phyloP scores from a whole-genome alignment of 2,329 filamentous ascomycete genomes.

The Neospermospora avenae region DNA sequence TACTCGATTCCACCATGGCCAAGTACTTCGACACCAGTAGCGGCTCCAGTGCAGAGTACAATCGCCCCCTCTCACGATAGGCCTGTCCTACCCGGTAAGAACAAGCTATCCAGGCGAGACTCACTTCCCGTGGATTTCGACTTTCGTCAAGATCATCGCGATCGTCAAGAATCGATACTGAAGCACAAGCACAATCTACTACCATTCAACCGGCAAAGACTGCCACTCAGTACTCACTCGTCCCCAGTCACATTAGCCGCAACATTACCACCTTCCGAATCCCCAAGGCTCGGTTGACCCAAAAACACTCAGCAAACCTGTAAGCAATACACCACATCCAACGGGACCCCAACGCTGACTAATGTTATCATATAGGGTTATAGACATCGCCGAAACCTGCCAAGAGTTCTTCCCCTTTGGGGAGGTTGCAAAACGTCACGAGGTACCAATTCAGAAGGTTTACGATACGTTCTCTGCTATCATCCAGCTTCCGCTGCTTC shows the following conservation, averaged over 20 bases:
- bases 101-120: neutral
- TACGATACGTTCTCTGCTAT: conserved; percentile 47
- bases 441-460: conserved; percentile 42
- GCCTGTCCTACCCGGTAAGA: neutral
- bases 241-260: neutral
- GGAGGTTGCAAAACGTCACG: conserved; percentile 44
- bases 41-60: neutral
- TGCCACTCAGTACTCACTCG: neutral
- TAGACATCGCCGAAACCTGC: conserved; percentile 49
- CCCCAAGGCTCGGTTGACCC: conserved; percentile 1
- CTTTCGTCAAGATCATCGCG: neutral
- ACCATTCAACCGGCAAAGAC: neutral
- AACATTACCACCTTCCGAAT: conserved; percentile 8
- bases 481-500: conserved; percentile 46
- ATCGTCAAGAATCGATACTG: neutral
- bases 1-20: conserved; percentile 29
- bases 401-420: conserved; percentile 46
- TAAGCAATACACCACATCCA: conserved; percentile 12
- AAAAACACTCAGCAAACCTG: conserved; percentile 28
- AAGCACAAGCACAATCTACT: neutral
- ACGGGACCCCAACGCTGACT: conserved; percentile 17
- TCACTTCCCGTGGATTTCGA: neutral
- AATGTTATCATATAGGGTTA: conserved; percentile 39
- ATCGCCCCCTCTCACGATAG: neutral
- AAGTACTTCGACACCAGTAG: neutral